Evolutionary conservation across 2,329 filamentous ascomycete species (phyloP), one percentile per base, ranked within the genome.

Genomic region (Aspergillus sp.): DNA sequence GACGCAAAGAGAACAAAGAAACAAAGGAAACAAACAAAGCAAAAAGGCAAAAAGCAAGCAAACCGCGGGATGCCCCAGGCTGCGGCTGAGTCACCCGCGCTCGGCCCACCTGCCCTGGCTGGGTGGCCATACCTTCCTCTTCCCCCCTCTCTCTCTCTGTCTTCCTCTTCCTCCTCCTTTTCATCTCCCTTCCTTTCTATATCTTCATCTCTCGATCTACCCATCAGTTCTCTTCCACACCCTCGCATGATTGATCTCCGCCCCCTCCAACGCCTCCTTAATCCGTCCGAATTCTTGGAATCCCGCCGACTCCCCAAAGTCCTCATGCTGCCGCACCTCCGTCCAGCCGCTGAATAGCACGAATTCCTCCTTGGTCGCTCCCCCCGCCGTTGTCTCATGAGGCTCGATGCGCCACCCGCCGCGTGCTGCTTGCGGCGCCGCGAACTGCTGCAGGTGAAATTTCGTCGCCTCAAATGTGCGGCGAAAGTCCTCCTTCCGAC

Each of bases 321-420:
- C 66, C 10, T 57, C 18, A 57, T 79, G 74, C 50, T 79, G 67
- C 36, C 75, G 67, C 1, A 76, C 66, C 11, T 65, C 63, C 3
- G 67, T 66, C 77, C 78, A 81, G 0, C 75, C 75, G 29, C 61
- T 74, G 18, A 81, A 72, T 0, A 80, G 47, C 2, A 81, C 73
- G 64, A 76, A 80, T 52, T 81, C 78, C 12, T 79, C 74, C 50
- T 74, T 71, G 0, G 63, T 62, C 1, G 65, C 67, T 29, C 71
- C 26, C 10, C 36, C 32, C n/a, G 18, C 22, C n/a, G 31, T 20
- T 14, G 24, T 49, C 9, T 51, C 70, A 10, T 66, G 46, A 3
- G 49, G 66, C 51, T 80, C 78, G 16, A 80, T 61, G 32, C 78
- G 70, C 75, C 75, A 80, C 0, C 77, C 77, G 12, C 74, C 73